Percentiles rank a stretch among this genome's conserved stretches.
Evolutionary conservation across 1,284 basidiomycete species (phyloP).

Genomic region (Peniophora sp.): DNA sequence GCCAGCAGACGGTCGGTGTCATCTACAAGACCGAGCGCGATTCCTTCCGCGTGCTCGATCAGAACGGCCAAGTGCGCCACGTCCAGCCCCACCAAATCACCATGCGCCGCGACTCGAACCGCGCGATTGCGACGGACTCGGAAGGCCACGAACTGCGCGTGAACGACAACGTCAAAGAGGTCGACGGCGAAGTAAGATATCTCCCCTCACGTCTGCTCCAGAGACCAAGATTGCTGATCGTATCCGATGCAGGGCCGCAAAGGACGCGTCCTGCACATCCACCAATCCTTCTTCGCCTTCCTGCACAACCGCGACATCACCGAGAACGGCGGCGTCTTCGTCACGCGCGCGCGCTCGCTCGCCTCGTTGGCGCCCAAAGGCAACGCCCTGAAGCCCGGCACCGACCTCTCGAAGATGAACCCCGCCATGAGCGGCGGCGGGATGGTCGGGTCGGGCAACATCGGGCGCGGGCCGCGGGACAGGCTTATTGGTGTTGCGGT

Average conservation of each 20-base stretch:
- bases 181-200: constrained; percentile 73
- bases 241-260: constrained; percentile 66
- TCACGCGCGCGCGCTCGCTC: constrained; percentile 75
- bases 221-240: not conserved
- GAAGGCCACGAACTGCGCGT: constrained; percentile 79
- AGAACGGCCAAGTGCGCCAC: constrained; percentile 81
- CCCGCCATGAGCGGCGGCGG: constrained; percentile 68
- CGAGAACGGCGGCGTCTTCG: constrained; percentile 93
- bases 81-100: constrained; percentile 96
- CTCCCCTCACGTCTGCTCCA: not conserved
- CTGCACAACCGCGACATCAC: constrained; percentile 85
- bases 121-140: constrained; percentile 85
- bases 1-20: constrained; percentile 89
- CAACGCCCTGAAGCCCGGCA: constrained; percentile 52
- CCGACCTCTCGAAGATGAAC: constrained; percentile 95
- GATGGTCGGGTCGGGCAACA: constrained; percentile 75
- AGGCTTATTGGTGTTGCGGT: constrained; percentile 79
- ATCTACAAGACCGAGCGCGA: constrained; percentile 97
- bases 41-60: constrained; percentile 92
- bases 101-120: constrained; percentile 77
- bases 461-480: constrained; percentile 71
- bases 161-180: constrained; percentile 92
- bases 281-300: constrained; percentile 93
- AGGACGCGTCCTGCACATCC: constrained; percentile 91
- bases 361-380: constrained; percentile 83